phyloP scores from a whole-genome alignment of 192 early-diverging fungal species.

The Powellomyces hirtus region DNA sequence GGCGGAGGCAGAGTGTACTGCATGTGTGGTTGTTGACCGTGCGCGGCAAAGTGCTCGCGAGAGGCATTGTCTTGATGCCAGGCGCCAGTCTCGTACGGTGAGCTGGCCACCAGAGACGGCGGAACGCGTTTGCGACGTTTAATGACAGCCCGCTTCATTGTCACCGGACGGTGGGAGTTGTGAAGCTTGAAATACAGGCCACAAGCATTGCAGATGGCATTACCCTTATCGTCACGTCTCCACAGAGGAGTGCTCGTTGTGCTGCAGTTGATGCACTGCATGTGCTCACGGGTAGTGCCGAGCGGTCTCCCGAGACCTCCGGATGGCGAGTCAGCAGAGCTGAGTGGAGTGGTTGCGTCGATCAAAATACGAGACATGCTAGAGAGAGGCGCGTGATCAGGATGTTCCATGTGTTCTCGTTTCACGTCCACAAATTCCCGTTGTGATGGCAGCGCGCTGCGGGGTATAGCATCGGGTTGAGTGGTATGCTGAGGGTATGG shows the following conservation, averaged over 20 bases:
- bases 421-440: neutral
- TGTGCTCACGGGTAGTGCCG: constrained; percentile 22
- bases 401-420: neutral
- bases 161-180: constrained; percentile 68
- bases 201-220: constrained; percentile 87
- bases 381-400: neutral
- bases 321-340: neutral
- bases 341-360: too few species aligned
- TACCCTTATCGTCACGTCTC: constrained; percentile 52
- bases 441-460: too few species aligned
- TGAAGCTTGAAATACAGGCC: constrained; percentile 87
- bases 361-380: too few species aligned
- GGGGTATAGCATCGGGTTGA: too few species aligned
- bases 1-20: constrained; percentile 1
- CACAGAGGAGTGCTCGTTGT: constrained; percentile 49
- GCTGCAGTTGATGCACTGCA: constrained; percentile 48
- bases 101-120: neutral
- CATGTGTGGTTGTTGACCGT: neutral
- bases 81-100: neutral
- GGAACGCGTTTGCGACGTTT: constrained; percentile 47
- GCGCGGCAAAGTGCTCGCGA: neutral
- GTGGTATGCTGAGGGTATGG: too few species aligned
- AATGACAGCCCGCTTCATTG: constrained; percentile 67
- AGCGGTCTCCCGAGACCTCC: neutral
- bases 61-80: neutral